Conservation (phyloP, 75 land plant species). For the Picea glauca region DNA sequence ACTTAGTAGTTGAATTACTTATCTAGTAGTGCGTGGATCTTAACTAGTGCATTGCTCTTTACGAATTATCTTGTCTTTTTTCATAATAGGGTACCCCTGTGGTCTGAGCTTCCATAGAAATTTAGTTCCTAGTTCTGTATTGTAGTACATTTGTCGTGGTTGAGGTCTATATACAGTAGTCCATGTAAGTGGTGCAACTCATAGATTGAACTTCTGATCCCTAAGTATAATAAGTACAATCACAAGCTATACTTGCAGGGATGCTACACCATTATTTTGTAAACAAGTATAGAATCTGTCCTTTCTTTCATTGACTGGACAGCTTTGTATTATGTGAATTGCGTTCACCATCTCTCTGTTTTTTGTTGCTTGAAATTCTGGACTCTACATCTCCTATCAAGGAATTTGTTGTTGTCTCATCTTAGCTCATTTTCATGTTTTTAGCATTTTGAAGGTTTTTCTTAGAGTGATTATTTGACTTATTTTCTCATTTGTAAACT, state of each 20-base stretch:
- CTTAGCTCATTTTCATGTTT: too few species aligned
- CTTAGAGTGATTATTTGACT: too few species aligned
- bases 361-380: neutral
- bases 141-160: neutral
- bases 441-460: too few species aligned
- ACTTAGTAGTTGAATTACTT: neutral
- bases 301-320: neutral
- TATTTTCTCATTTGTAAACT: neutral
- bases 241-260: neutral
- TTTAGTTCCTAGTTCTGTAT: neutral
- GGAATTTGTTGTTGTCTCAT: neutral
- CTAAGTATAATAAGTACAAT: too few species aligned
- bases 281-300: neutral
- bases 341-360: neutral
- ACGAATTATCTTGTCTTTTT: neutral
- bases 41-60: neutral
- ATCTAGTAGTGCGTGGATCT: neutral
- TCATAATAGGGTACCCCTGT: constrained; percentile 3
- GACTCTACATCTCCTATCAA: neutral
- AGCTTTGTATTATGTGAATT: neutral
- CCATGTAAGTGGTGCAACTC: neutral
- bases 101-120: neutral
- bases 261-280: neutral
- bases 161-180: neutral
- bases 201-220: neutral